Evolutionary conservation across 208 protist genomes (phyloP).

Genomic region (Trypanosoma caninum): DNA sequence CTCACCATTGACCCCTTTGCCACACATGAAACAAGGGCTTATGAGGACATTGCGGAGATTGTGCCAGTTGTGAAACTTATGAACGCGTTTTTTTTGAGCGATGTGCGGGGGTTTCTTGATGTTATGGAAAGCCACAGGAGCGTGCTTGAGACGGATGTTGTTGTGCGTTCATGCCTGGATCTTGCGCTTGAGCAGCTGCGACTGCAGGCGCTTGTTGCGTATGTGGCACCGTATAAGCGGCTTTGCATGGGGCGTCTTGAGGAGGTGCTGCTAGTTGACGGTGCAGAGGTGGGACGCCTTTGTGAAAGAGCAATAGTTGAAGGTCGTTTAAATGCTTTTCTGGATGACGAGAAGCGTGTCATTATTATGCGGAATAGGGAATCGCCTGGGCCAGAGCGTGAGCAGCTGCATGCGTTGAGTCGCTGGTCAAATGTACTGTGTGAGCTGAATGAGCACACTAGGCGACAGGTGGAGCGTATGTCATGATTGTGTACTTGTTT

Average conservation of each 20-base stretch:
- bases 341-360: constrained; percentile 36
- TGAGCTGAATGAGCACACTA: constrained; percentile 9
- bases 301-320: constrained; percentile 92
- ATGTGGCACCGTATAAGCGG: constrained; percentile 89
- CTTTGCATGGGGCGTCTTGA: constrained; percentile 41
- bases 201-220: constrained; percentile 83
- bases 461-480: constrained; percentile 8
- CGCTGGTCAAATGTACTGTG: constrained; percentile 25
- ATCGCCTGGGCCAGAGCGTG: constrained; percentile 1
- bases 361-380: constrained; percentile 28
- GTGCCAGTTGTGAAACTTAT: constrained; percentile 90
- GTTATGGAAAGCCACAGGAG: constrained; percentile 68
- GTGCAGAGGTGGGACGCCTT: constrained; percentile 82
- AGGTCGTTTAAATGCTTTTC: constrained; percentile 50
- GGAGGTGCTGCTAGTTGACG: constrained; percentile 72
- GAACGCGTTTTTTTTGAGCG: constrained; percentile 47
- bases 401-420: constrained; percentile 21
- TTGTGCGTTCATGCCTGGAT: constrained; percentile 89
- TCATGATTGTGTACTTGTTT: neutral
- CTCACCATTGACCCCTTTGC: constrained; percentile 92
- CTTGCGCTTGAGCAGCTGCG: constrained; percentile 91
- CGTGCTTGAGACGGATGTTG: constrained; percentile 80
- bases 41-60: constrained; percentile 88
- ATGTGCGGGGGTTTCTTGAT: constrained; percentile 85
- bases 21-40: constrained; percentile 88